Conservation (phyloP, 108 stramenopile species). For the Nitzschia sp. region DNA sequence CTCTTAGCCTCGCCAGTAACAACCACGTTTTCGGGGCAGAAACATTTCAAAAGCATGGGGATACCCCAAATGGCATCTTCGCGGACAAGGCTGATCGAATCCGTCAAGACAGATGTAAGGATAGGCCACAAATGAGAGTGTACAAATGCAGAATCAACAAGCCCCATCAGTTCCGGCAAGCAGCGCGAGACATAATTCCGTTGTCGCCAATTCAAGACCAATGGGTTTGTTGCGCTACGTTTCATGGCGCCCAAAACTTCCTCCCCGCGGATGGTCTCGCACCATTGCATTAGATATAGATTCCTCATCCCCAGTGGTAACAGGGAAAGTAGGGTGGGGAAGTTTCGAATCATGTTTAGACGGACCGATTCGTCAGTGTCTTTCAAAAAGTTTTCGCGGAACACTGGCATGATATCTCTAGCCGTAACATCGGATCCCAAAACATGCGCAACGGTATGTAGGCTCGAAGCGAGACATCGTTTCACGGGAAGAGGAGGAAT, state of each 20-base stretch:
- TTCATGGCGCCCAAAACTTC: conserved; percentile 72
- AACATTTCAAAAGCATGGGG: conserved; percentile 60
- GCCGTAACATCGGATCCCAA: conserved; percentile 65
- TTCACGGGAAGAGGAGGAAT: conserved; percentile 79
- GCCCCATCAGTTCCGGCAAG: conserved; percentile 75
- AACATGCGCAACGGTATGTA: conserved; percentile 93
- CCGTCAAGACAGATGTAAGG: conserved; percentile 68
- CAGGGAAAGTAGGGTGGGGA: conserved; percentile 73
- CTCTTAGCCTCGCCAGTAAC: conserved; percentile 37
- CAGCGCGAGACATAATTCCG: conserved; percentile 86
- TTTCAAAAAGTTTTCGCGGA: conserved; percentile 85
- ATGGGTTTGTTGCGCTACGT: conserved; percentile 76
- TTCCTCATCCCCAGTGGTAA: conserved; percentile 54
- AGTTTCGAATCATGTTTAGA: conserved; percentile 83
- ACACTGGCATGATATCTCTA: conserved; percentile 77
- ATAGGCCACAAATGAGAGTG: conserved; percentile 77
- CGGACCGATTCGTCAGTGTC: conserved; percentile 96
- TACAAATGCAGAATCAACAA: conserved; percentile 57
- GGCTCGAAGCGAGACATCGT: conserved; percentile 87
- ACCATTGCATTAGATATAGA: conserved; percentile 70
- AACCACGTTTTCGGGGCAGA: conserved; percentile 40
- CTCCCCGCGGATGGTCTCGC: conserved; percentile 76
- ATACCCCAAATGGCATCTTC: conserved; percentile 84
- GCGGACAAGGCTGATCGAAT: conserved; percentile 76
- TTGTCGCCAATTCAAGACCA: conserved; percentile 94